Evolutionary conservation across 441 rosid genomes (phyloP).

Genomic region (Eruca vesicaria): DNA sequence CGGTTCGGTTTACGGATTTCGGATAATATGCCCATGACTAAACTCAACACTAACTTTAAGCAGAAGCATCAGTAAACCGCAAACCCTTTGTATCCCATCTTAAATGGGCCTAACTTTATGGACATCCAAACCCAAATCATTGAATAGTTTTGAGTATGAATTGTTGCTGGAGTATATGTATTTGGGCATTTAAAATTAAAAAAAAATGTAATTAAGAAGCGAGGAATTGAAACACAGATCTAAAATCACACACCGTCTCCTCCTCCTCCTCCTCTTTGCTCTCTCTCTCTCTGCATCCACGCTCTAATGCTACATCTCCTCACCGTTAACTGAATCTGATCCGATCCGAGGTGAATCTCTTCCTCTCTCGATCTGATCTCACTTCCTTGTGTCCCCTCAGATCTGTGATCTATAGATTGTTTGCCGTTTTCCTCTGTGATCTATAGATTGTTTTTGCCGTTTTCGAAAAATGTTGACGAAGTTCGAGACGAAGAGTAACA

Average conservation of each 20-base stretch:
- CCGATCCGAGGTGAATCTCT: slow-evolving; percentile 48
- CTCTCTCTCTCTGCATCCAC: slow-evolving; percentile 16
- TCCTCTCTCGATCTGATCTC: slow-evolving; percentile 4
- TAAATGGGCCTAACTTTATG: neutral
- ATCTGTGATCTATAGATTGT: slow-evolving; percentile 9
- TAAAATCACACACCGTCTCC: neutral
- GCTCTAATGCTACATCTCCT: slow-evolving; percentile 13
- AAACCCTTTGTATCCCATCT: neutral
- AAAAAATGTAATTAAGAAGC: no score
- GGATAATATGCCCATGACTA: no score
- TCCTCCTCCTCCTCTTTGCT: neutral
- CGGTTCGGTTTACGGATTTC: no score
- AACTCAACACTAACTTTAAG: no score
- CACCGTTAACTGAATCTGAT: slow-evolving; percentile 31
- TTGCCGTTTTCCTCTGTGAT: slow-evolving; percentile 4
- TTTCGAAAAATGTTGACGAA: slow-evolving; percentile 49
- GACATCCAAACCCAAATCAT: neutral
- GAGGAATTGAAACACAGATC: no score
- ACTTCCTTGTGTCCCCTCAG: neutral
- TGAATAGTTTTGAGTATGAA: neutral
- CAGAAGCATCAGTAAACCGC: no score
- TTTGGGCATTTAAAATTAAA: neutral
- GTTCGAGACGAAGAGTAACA: slow-evolving; percentile 68
- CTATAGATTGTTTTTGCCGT: slow-evolving; percentile 6
- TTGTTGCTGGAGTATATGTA: neutral